These are phyloP conservation scores for Stemphylium vesicarium DNA, from an alignment of 2,329 filamentous ascomycete genomes.

Conservation along the genomic window DNA sequence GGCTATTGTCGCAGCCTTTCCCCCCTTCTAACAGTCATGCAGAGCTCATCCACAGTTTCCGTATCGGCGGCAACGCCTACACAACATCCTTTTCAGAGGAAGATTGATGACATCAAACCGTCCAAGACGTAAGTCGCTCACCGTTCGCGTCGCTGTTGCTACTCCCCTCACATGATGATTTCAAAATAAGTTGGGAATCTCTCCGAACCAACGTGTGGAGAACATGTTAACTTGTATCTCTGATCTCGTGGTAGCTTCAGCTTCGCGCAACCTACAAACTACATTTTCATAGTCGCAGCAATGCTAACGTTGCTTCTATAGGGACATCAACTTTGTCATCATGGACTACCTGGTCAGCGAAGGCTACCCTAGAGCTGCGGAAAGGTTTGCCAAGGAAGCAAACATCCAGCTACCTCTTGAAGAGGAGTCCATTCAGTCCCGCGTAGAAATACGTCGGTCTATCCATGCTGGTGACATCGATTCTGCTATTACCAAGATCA, in stretches of 20 bases:
- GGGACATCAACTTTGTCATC: constrained; percentile 93
- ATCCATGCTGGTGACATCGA: constrained; percentile 89
- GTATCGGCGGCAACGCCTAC: constrained; percentile 75
- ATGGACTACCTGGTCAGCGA: constrained; percentile 97
- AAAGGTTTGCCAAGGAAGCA: constrained; percentile 92
- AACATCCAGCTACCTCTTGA: constrained; percentile 80
- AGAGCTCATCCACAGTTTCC: constrained; percentile 71
- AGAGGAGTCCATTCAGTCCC: constrained; percentile 73
- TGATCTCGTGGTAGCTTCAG: constrained; percentile 56
- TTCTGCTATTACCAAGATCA: constrained; percentile 82
- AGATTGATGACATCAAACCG: constrained; percentile 82
- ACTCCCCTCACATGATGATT: constrained; percentile 72
- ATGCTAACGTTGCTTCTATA: constrained; percentile 52
- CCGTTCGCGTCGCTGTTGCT: constrained; percentile 5
- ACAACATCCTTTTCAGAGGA: constrained; percentile 77
- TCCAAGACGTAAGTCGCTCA: constrained; percentile 78
- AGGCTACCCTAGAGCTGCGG: constrained; percentile 89
- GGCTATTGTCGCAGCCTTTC: constrained; percentile 19
- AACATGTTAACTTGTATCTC: constrained; percentile 80
- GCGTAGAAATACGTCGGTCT: constrained; percentile 81
- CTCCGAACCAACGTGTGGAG: constrained; percentile 97
- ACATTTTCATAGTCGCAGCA: constrained; percentile 1
- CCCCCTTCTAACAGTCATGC: constrained; percentile 21
- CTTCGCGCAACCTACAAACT: constrained; percentile 8
- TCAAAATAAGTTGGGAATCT: constrained; percentile 99